Conservation (phyloP, 805 yeast genomes). For the Starmerella davenportii region DNA sequence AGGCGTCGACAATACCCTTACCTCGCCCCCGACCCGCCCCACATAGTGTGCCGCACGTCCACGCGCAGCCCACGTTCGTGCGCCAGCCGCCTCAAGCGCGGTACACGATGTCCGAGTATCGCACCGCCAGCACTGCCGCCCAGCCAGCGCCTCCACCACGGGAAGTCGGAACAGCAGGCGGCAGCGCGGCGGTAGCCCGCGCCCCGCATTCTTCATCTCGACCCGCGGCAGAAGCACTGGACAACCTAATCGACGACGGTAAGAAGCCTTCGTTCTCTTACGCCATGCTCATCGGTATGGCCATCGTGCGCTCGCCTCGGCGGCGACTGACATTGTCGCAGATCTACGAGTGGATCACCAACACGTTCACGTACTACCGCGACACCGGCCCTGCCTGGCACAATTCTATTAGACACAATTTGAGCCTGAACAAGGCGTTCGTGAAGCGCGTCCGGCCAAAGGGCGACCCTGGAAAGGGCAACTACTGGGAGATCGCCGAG, state of each 20-base stretch:
- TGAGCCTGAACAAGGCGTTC: conserved; percentile 84
- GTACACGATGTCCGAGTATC: too few relatives aligned
- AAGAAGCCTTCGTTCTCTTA: conserved; percentile 86
- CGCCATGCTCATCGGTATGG: conserved; percentile 85
- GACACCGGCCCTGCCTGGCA: conserved; percentile 92
- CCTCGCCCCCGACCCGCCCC: too few relatives aligned
- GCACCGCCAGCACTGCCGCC: too few relatives aligned
- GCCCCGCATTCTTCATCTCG: too few relatives aligned
- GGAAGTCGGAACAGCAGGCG: too few relatives aligned
- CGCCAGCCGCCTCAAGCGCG: too few relatives aligned
- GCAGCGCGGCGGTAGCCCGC: too few relatives aligned
- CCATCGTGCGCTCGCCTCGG: conserved; percentile 62
- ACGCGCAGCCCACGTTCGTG: too few relatives aligned
- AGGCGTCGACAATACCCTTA: too few relatives aligned
- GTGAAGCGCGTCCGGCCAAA: conserved; percentile 78
- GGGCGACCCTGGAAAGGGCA: conserved; percentile 40
- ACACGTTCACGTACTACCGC: conserved; percentile 65
- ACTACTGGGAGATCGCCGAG: conserved; percentile 79
- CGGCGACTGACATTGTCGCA: conserved; percentile 61
- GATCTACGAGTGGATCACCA: conserved; percentile 82
- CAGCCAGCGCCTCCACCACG: too few relatives aligned
- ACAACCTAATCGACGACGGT: conserved; percentile 33
- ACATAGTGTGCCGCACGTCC: too few relatives aligned
- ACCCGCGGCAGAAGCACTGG: too few relatives aligned
- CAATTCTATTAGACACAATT: conserved; percentile 85